phyloP scores from a whole-genome alignment of 257 asterid species.

The Pogostemon cablin region DNA sequence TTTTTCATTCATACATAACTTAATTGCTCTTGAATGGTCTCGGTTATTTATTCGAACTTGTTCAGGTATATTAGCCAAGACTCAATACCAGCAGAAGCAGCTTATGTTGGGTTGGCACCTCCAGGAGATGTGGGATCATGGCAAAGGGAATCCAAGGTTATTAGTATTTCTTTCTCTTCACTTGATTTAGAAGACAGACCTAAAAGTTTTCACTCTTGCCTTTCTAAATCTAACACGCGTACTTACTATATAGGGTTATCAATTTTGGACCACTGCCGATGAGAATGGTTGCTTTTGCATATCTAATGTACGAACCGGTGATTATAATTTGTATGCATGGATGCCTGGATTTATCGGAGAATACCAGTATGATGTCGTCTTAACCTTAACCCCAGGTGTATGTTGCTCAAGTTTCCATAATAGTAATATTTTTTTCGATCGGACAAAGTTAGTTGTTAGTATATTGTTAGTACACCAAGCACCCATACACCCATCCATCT shows the following conservation, averaged over 20 bases:
- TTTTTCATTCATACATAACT: background rate
- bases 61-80: conserved; percentile 46
- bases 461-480: too few species aligned
- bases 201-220: background rate
- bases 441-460: too few species aligned
- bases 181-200: background rate
- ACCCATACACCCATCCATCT: background rate
- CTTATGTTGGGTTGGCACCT: conserved; percentile 67
- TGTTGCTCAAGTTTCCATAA: conserved; percentile 14
- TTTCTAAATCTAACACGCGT: conserved; percentile 9
- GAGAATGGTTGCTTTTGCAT: conserved; percentile 55
- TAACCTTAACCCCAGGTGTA: conserved; percentile 55
- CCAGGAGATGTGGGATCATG: conserved; percentile 73
- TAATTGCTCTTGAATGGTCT: conserved; percentile 6
- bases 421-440: too few species aligned
- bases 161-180: background rate
- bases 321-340: conserved; percentile 66
- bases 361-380: conserved; percentile 42
- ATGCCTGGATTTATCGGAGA: conserved; percentile 75
- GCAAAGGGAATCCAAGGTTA: conserved; percentile 78
- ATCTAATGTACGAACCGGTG: conserved; percentile 52
- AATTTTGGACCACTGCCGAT: conserved; percentile 68
- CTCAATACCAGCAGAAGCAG: conserved; percentile 47
- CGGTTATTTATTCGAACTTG: conserved; percentile 2
- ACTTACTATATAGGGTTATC: conserved; percentile 58